phyloP scores from a whole-genome alignment of 768 basidiomycete species.

The Serendipita vermifera region DNA sequence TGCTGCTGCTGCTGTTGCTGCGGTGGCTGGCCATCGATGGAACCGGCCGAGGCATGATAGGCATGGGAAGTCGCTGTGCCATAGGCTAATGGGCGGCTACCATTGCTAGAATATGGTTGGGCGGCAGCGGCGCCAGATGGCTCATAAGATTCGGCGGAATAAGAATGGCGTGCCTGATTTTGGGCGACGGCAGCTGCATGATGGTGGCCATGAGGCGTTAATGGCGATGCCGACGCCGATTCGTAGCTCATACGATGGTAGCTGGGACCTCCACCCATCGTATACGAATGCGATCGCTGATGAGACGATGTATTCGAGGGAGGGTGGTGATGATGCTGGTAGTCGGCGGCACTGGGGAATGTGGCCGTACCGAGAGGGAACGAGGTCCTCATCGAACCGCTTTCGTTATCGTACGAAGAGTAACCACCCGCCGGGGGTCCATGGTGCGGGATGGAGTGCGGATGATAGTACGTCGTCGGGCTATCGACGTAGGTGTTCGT shows the following conservation, averaged over 20 bases:
- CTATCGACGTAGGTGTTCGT: background rate
- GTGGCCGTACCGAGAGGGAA: background rate
- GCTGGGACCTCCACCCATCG: background rate
- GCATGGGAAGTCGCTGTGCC: too few species aligned
- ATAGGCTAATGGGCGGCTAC: too few species aligned
- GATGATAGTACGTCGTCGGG: slow-evolving; percentile 1
- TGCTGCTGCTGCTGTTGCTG: background rate
- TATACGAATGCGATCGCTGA: slow-evolving; percentile 1
- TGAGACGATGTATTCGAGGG: background rate
- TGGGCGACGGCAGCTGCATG: background rate
- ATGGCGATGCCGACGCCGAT: background rate
- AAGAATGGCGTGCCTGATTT: background rate
- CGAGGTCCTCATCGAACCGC: background rate
- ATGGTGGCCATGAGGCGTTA: background rate
- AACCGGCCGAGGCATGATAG: too few species aligned
- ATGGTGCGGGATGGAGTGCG: background rate
- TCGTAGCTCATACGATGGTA: background rate
- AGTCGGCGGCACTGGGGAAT: background rate
- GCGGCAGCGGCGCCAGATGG: background rate
- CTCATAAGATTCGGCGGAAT: background rate
- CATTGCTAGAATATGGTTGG: too few species aligned
- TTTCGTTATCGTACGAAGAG: background rate
- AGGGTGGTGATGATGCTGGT: background rate
- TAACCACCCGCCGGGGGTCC: background rate
- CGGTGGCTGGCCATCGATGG: too few species aligned